A percentile compares a stretch with the other conserved stretches of the same genome.
Conservation (phyloP, 176 grass and related monocot species). For the Poa annua region DNA sequence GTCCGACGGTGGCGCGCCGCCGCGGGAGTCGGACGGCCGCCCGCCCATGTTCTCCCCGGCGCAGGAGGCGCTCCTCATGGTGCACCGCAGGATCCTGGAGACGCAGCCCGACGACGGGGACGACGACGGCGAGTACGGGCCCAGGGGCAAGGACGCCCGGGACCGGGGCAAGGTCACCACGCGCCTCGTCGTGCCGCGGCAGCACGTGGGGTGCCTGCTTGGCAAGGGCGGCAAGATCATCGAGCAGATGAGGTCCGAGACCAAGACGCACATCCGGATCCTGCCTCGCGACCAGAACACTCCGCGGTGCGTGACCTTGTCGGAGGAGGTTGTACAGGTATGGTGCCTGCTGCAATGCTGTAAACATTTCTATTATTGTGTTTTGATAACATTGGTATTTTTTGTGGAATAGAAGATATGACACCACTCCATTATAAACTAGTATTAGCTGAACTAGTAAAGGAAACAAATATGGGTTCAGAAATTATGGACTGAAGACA, state of each 20-base stretch:
- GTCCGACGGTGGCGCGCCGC: conserved; percentile 54
- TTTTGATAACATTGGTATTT: conserved; percentile 2
- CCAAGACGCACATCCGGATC: conserved; percentile 97
- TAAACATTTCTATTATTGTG: neutral
- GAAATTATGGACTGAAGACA: neutral
- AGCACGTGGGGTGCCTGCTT: conserved; percentile 87
- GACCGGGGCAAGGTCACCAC: conserved; percentile 75
- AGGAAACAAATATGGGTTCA: neutral
- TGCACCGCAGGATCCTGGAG: conserved; percentile 88
- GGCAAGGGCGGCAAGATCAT: conserved; percentile 96
- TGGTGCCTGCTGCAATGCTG: conserved; percentile 16
- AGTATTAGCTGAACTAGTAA: neutral
- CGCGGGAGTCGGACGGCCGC: conserved; percentile 68
- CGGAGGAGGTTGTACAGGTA: conserved; percentile 98
- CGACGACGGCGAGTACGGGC: conserved; percentile 61
- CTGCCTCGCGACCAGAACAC: conserved; percentile 86
- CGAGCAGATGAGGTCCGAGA: conserved; percentile 97
- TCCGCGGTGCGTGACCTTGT: conserved; percentile 69
- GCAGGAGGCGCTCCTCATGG: conserved; percentile 81
- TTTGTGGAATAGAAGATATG: neutral
- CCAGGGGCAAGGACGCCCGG: conserved; percentile 57
- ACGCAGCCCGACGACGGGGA: conserved; percentile 64
- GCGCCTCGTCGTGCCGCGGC: conserved; percentile 73
- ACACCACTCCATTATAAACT: neutral
- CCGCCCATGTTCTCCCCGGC: conserved; percentile 83